phyloP scores from a whole-genome alignment of 352 stramenopile genomes.

The Globisporangium solare region DNA sequence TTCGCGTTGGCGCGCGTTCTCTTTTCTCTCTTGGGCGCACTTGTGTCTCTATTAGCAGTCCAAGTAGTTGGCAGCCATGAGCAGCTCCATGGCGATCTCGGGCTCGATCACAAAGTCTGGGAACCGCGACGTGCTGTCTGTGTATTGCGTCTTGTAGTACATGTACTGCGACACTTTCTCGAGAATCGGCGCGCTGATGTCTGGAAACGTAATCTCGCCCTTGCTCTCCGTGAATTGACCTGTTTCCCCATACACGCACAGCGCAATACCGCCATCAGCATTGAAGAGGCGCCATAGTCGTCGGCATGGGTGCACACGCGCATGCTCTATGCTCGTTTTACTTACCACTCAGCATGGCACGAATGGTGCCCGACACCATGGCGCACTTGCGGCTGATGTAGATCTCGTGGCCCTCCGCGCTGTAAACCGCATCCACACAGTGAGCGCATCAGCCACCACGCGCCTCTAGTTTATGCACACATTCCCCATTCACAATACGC shows the following conservation, averaged over 20 bases:
- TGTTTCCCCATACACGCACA: conserved; percentile 13
- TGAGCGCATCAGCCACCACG: background rate
- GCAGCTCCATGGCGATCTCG: conserved; percentile 95
- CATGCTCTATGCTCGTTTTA: conserved; percentile 11
- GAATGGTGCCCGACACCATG: conserved; percentile 95
- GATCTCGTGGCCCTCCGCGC: conserved; percentile 94
- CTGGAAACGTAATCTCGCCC: conserved; percentile 96
- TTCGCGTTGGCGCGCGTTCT: too few relatives aligned
- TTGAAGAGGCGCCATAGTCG: too few relatives aligned
- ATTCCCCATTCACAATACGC: conserved; percentile 1
- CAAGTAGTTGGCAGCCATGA: conserved; percentile 98
- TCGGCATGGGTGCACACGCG: too few relatives aligned
- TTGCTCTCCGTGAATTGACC: conserved; percentile 91
- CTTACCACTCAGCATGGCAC: conserved; percentile 94
- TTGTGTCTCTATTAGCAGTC: conserved; percentile 67
- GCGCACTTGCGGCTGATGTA: conserved; percentile 92
- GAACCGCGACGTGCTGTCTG: conserved; percentile 91
- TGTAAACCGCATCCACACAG: conserved; percentile 20
- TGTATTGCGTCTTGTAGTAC: conserved; percentile 98
- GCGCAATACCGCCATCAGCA: too few relatives aligned
- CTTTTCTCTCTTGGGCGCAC: too few relatives aligned
- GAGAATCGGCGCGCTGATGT: conserved; percentile 94
- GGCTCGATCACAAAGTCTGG: conserved; percentile 98
- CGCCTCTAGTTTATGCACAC: background rate
- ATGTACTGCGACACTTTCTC: conserved; percentile 98